phyloP scores from a whole-genome alignment of 805 yeast genomes.

The Candida xyloterini region DNA sequence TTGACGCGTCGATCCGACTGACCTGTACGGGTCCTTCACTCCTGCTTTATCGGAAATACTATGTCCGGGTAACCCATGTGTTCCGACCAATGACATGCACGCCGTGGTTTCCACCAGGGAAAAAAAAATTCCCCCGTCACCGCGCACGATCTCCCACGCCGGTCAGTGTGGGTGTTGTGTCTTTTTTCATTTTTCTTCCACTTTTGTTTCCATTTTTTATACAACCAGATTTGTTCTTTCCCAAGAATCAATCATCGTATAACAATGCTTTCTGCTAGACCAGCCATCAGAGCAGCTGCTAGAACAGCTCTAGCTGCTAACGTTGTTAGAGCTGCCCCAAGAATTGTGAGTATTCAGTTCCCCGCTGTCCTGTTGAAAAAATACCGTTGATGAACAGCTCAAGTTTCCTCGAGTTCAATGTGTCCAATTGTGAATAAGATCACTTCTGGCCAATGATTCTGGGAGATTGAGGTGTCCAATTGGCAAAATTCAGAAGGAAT shows the following conservation, averaged over 20 bases:
- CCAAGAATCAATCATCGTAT: constrained; percentile 13
- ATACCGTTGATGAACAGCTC: not conserved
- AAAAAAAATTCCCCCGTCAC: constrained; percentile 5
- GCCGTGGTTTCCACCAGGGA: constrained; percentile 12
- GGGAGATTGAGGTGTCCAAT: not conserved
- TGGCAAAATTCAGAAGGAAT: not conserved
- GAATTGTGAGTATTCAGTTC: constrained; percentile 40
- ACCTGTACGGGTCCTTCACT: not conserved
- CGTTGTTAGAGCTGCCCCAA: constrained; percentile 43
- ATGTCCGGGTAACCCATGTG: constrained; percentile 7
- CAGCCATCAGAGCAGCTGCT: constrained; percentile 80
- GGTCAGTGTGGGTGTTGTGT: constrained; percentile 3
- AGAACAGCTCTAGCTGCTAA: constrained; percentile 66
- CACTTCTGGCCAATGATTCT: not conserved
- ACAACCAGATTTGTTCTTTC: constrained; percentile 15
- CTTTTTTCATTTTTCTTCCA: constrained; percentile 14
- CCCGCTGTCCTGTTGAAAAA: constrained; percentile 3
- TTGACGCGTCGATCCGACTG: not conserved
- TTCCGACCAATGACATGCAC: constrained; percentile 10
- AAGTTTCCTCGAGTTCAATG: constrained; percentile 1
- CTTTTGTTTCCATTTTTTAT: constrained; percentile 16
- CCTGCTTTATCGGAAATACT: constrained; percentile 10
- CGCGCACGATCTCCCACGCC: constrained; percentile 7
- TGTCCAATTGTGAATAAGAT: constrained; percentile 1
- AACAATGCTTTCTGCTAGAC: constrained; percentile 77